Evolutionary conservation across 352 stramenopile genomes (phyloP).

Genomic region (Globisporangium iwayamae): DNA sequence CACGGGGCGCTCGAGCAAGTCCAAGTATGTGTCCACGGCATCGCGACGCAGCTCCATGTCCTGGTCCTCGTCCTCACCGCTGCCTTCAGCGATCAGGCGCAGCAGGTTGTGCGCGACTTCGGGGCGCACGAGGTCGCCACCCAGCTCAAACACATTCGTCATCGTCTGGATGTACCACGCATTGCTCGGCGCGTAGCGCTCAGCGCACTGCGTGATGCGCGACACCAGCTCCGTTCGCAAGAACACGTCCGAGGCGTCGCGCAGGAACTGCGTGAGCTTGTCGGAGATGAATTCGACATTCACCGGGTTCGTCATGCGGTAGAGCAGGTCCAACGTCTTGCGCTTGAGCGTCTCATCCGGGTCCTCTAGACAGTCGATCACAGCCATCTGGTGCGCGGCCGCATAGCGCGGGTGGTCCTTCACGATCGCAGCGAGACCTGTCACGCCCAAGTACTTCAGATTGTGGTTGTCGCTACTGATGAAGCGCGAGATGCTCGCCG

Average conservation of each 20-base stretch:
- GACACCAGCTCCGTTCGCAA: conserved; percentile 96
- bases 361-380: conserved; percentile 99
- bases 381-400: conserved; percentile 98
- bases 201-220: conserved; percentile 97
- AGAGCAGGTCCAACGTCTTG: conserved; percentile 97
- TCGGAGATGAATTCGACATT: conserved; percentile 99
- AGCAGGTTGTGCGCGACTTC: conserved; percentile 98
- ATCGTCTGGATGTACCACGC: conserved; percentile 99
- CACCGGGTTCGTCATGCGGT: conserved; percentile 99
- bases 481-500: conserved; percentile 92
- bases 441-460: conserved; percentile 99
- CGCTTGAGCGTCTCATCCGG: conserved; percentile 98
- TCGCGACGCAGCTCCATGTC: conserved; percentile 96
- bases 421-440: conserved; percentile 98
- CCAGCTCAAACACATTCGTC: conserved; percentile 94
- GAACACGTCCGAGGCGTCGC: conserved; percentile 96
- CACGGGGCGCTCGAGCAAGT: conserved; percentile 93
- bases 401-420: conserved; percentile 95
- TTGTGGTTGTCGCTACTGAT: conserved; percentile 96
- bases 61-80: conserved; percentile 95
- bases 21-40: conserved; percentile 96
- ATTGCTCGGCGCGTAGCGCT: conserved; percentile 96
- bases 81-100: conserved; percentile 96
- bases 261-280: conserved; percentile 96
- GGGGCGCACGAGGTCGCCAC: conserved; percentile 96